Conservation (phyloP, 2,329 filamentous ascomycete species). For the Daldinia sp. region DNA sequence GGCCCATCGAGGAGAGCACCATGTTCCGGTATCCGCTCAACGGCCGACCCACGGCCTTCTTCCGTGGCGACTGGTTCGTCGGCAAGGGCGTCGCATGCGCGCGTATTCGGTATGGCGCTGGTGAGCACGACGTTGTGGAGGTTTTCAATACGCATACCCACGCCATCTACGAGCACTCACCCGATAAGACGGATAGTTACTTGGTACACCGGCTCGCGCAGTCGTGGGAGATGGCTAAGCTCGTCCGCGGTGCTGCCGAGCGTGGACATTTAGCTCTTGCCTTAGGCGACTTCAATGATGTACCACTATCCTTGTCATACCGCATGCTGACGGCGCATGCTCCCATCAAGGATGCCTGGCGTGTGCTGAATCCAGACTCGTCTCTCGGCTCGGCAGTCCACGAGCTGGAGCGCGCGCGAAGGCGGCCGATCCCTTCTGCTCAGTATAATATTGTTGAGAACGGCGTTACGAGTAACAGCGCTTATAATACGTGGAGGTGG, state of each 20-base stretch:
- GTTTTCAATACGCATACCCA: slow-evolving; percentile 95
- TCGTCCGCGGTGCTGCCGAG: slow-evolving; percentile 84
- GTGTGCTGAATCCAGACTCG: slow-evolving; percentile 83
- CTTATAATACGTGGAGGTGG: slow-evolving; percentile 96
- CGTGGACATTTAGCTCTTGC: slow-evolving; percentile 86
- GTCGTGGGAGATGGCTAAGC: slow-evolving; percentile 93
- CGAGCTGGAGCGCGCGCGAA: slow-evolving; percentile 73
- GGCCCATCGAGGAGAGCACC: slow-evolving; percentile 89
- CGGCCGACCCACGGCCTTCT: slow-evolving; percentile 92
- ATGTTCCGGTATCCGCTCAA: slow-evolving; percentile 93
- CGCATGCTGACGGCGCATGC: slow-evolving; percentile 82
- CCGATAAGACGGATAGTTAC: slow-evolving; percentile 78
- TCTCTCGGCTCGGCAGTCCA: slow-evolving; percentile 81
- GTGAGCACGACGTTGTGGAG: slow-evolving; percentile 76
- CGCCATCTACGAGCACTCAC: slow-evolving; percentile 85
- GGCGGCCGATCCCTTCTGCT: slow-evolving; percentile 77
- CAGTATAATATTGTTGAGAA: slow-evolving; percentile 83
- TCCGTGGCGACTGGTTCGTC: slow-evolving; percentile 94
- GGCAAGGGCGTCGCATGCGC: slow-evolving; percentile 94
- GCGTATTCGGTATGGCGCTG: slow-evolving; percentile 77
- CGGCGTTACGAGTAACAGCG: slow-evolving; percentile 87
- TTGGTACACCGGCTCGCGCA: slow-evolving; percentile 91
- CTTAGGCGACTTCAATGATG: slow-evolving; percentile 96
- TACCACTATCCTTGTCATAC: slow-evolving; percentile 87
- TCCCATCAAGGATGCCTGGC: slow-evolving; percentile 86